Base-by-base conservation (phyloP, 306 rosid genomes). In the Mucuna pruriens region DNA sequence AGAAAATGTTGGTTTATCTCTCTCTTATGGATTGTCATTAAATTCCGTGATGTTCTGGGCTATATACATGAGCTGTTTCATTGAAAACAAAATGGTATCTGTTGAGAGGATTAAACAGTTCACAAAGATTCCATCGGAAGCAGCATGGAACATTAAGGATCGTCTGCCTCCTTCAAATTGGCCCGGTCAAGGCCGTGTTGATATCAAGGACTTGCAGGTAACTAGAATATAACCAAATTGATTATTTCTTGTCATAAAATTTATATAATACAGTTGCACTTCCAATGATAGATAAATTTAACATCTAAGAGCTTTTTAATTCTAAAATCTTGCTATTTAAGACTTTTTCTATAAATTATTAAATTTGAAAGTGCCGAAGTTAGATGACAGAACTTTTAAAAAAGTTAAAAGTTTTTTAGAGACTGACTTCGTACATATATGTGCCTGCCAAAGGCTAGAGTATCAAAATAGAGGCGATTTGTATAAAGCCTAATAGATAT, bases 11-110 rank as follows among this genome's bases (percentile, higher is more conserved):
- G 99, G 99, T 12, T 84, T 95, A 74, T 87, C 98, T 16, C 96
- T 95, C 42, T 95, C 98, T 6, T 95, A 95, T 74, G 99, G 98
- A 19, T 80, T 95, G 80, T 91, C 99, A 57, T 82, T 95, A 15
- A 95, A 95, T 45, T 22, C 72, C 9, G 98, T 88, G 77, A 13
- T 93, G 89, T 95, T 93, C 65, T 93, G 89, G 89, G 88, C 97
- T 7, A 71, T 93, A 19, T 93, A 90, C 84, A 82, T 91, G 93
- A 95, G 99, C 60, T 95, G 99, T 84, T 88, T 90, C 75, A 85
- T 95, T 8, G 99, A 95, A 85, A 95, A 95, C 86, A 89, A 85
- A 85, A 84, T 95, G 99, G 99, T 95, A 7, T 95, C 99, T n/a
- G 97, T 95, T 54, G 99, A 95, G 90, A 88, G 99, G 86, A 82